These are phyloP conservation scores for Aureobasidium sp. DNA, from an alignment of 2,329 filamentous ascomycete genomes.

Conservation along the genomic window DNA sequence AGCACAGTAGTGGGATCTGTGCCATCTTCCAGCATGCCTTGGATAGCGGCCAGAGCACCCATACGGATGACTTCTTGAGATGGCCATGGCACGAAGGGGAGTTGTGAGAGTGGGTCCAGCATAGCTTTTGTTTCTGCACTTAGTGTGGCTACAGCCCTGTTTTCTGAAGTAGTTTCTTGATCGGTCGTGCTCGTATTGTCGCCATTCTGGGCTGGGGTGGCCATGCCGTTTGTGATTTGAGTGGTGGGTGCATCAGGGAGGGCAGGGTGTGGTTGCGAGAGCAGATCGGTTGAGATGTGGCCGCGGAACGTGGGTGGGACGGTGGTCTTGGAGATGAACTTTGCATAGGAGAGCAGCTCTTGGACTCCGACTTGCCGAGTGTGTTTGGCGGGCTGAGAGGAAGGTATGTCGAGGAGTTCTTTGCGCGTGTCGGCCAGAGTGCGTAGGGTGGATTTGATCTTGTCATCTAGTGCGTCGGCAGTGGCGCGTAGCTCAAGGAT, in stretches of 20 bases:
- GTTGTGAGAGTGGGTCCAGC: constrained; percentile 50
- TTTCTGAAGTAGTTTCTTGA: not conserved
- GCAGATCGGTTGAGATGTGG: constrained; percentile 2
- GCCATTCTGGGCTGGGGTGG: constrained; percentile 22
- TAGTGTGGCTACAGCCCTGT: constrained; percentile 22
- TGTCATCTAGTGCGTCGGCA: constrained; percentile 58
- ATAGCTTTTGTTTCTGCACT: constrained; percentile 32
- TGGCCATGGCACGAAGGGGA: constrained; percentile 70
- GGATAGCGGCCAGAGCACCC: constrained; percentile 57
- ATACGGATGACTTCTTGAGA: constrained; percentile 60
- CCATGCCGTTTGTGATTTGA: constrained; percentile 28
- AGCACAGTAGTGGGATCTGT: constrained; percentile 50
- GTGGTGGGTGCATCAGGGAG: constrained; percentile 14
- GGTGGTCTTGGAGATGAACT: constrained; percentile 72
- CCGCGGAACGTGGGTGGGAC: constrained; percentile 54
- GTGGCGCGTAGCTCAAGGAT: constrained; percentile 63
- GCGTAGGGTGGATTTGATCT: constrained; percentile 64
- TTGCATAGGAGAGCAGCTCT: constrained; percentile 70
- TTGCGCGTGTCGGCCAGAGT: constrained; percentile 66
- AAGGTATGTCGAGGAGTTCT: constrained; percentile 58
- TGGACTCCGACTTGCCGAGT: constrained; percentile 54
- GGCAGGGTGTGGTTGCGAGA: not conserved
- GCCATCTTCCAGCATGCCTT: constrained; percentile 55
- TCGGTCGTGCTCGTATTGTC: not conserved
- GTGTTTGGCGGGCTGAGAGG: constrained; percentile 33